These are phyloP conservation scores for Picochlorum sp. DNA, from an alignment of 139 green algal species.

Conservation along the genomic window DNA sequence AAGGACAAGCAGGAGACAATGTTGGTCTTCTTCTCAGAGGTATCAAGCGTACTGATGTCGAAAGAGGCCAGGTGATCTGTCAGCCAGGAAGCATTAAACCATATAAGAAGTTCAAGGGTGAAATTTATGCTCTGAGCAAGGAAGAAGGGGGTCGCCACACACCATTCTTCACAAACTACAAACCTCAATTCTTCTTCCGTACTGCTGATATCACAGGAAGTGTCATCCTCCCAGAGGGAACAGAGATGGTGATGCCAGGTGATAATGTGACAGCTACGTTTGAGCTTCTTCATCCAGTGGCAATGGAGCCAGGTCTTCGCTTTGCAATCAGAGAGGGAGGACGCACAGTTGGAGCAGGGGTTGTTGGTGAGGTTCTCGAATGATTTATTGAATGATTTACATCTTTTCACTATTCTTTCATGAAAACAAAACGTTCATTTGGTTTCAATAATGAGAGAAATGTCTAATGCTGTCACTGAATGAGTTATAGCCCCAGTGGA, in stretches of 20 bases:
- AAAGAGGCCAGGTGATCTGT: constrained; percentile 81
- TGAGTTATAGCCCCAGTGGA: constrained; percentile 89
- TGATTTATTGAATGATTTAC: not conserved
- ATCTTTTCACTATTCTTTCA: not conserved
- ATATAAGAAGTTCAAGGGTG: constrained; percentile 62
- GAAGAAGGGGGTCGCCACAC: constrained; percentile 97
- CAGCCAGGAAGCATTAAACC: constrained; percentile 81
- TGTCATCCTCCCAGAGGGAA: constrained; percentile 72
- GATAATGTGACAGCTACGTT: constrained; percentile 89
- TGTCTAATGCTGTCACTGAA: constrained; percentile 88
- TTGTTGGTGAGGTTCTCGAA: constrained; percentile 63
- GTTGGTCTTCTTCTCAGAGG: constrained; percentile 91
- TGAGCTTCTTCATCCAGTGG: constrained; percentile 71
- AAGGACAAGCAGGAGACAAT: constrained; percentile 94
- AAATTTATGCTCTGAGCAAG: constrained; percentile 96
- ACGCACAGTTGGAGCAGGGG: constrained; percentile 89
- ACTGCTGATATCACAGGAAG: constrained; percentile 90
- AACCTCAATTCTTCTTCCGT: constrained; percentile 96
- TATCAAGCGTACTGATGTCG: constrained; percentile 90
- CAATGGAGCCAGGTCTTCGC: constrained; percentile 77
- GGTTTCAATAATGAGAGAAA: constrained; percentile 77
- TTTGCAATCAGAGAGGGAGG: constrained; percentile 95
- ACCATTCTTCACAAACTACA: constrained; percentile 97
- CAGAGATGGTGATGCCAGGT: constrained; percentile 97
- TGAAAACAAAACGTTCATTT: not conserved